Percentiles rank a stretch among this genome's conserved stretches.
phyloP scores from a whole-genome alignment of 441 rosid genomes.

The Aquilaria agallochum region DNA sequence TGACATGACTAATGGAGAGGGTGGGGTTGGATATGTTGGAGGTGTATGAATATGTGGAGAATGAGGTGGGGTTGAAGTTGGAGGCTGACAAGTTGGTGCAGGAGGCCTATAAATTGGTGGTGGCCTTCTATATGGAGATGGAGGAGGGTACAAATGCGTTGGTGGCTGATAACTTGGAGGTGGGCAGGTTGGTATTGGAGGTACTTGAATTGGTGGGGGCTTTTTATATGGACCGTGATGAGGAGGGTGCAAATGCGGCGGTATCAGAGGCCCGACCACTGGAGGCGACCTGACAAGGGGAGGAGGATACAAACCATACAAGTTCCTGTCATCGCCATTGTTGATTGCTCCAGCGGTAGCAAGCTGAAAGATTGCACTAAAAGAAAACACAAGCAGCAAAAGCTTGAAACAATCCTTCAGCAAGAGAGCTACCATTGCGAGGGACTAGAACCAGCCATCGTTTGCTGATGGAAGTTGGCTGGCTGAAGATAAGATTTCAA shows the following conservation, averaged over 20 bases:
- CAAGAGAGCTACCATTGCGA: not conserved
- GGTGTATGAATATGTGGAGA: not conserved
- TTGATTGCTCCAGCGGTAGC: not conserved
- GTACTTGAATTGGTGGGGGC: not conserved
- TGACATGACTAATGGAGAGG: not conserved
- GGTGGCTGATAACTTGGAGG: not conserved
- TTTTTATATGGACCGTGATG: not conserved
- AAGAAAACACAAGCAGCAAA: not conserved
- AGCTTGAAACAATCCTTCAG: not conserved
- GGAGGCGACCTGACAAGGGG: not conserved
- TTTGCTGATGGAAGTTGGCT: not conserved
- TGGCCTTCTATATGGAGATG: not conserved
- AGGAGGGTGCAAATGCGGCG: not conserved
- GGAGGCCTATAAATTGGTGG: not conserved
- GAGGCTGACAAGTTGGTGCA: not conserved
- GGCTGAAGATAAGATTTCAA: not conserved
- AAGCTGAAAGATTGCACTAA: not conserved
- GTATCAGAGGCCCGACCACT: not conserved
- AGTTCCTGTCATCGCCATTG: not conserved
- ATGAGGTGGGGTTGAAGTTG: too few relatives aligned
- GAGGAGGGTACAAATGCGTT: too few relatives aligned
- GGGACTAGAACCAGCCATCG: not conserved
- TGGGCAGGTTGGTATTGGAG: not conserved
- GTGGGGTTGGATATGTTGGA: slow-evolving; percentile 4
- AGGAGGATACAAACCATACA: not conserved